These are phyloP conservation scores for Aspergillus heteromorphus DNA, from an alignment of 495 filamentous ascomycete species.

Conservation along the genomic window DNA sequence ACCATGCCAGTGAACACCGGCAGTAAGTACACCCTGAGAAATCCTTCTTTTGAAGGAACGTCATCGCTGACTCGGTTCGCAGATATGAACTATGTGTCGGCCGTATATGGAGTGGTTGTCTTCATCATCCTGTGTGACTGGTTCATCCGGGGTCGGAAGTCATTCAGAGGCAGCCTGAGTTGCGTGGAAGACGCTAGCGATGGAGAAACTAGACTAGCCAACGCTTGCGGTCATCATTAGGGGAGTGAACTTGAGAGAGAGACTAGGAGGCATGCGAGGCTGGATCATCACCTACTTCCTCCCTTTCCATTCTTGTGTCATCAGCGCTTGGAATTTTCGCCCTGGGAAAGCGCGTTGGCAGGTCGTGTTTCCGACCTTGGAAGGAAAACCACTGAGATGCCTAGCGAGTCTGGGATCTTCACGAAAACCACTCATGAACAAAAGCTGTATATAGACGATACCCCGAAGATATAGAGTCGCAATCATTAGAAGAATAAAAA, in stretches of 20 bases:
- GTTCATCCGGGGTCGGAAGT: conserved; percentile 37
- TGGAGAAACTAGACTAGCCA: neutral
- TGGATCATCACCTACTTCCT: neutral
- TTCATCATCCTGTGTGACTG: conserved; percentile 40
- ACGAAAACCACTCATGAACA: neutral
- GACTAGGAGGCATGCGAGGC: neutral
- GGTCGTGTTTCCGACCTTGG: neutral
- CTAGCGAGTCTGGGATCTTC: neutral
- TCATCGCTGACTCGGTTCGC: neutral
- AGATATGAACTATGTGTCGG: conserved; percentile 56
- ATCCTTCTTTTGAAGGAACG: neutral
- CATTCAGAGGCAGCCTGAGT: conserved; percentile 28
- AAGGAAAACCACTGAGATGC: neutral
- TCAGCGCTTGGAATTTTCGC: neutral
- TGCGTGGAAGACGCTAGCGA: conserved; percentile 13
- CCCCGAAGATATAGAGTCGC: neutral
- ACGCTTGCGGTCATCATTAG: neutral
- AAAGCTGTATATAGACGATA: conserved; percentile 4
- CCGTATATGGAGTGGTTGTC: conserved; percentile 45
- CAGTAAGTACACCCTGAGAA: conserved; percentile 13
- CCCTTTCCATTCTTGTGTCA: neutral
- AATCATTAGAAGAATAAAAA: neutral
- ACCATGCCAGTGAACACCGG: conserved; percentile 38
- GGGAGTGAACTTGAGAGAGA: neutral
- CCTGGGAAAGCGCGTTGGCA: neutral